phyloP scores from a whole-genome alignment of 129 eudicot species.

The Helianthus tuberosus region DNA sequence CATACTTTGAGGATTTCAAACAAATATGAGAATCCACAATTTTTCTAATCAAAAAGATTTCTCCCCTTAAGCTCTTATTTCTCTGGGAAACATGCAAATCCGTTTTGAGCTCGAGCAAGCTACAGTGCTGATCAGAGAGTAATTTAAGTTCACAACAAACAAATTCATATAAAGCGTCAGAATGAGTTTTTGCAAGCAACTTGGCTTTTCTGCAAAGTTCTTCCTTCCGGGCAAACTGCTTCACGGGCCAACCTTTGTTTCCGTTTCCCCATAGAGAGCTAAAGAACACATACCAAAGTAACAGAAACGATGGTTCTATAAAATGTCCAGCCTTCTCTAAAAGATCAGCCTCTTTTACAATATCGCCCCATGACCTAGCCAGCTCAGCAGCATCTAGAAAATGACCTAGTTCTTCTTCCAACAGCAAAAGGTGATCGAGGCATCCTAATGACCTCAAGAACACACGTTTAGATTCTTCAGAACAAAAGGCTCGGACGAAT shows the following conservation, averaged over 20 bases:
- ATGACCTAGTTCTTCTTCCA: constrained; percentile 72
- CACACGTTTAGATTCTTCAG: constrained; percentile 51
- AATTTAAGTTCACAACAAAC: constrained; percentile 47
- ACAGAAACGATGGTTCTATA: constrained; percentile 34
- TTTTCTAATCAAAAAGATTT: constrained; percentile 38
- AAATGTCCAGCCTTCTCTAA: constrained; percentile 49
- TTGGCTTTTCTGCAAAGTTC: constrained; percentile 50
- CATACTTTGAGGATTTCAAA: constrained; percentile 43
- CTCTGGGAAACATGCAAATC: constrained; percentile 34
- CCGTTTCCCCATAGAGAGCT: constrained; percentile 50
- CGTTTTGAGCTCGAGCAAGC: constrained; percentile 38
- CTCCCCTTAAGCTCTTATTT: constrained; percentile 37
- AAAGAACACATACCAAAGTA: constrained; percentile 42
- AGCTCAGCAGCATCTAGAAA: constrained; percentile 66
- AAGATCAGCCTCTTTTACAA: constrained; percentile 58
- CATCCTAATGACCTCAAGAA: constrained; percentile 52
- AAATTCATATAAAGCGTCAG: constrained; percentile 26
- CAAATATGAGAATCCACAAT: constrained; percentile 49
- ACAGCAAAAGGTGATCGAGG: constrained; percentile 59
- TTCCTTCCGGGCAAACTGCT: constrained; percentile 43
- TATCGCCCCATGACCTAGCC: constrained; percentile 55
- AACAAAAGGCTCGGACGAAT: constrained; percentile 55
- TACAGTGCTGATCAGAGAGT: constrained; percentile 39
- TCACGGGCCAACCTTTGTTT: constrained; percentile 63
- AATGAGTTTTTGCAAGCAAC: constrained; percentile 34